Evolutionary conservation across 352 stramenopile genomes (phyloP).

Genomic region (Albugo candida): DNA sequence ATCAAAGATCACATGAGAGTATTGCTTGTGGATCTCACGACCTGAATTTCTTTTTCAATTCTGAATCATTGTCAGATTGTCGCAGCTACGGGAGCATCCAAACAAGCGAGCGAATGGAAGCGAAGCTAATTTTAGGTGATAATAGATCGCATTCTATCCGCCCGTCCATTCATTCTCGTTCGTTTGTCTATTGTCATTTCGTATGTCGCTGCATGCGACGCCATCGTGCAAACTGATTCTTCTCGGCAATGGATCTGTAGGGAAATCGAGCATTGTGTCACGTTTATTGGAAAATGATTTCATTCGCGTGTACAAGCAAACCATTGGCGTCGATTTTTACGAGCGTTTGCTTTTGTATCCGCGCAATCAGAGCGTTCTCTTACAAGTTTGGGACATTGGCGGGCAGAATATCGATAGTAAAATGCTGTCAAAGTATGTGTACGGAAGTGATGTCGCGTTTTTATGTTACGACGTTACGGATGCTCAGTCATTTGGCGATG

Average conservation of each 20-base stretch:
- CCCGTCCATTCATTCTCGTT: no score
- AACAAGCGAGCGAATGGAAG: no score
- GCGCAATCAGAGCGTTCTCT: constrained; percentile 40
- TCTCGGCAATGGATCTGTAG: constrained; percentile 70
- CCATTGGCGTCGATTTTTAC: constrained; percentile 72
- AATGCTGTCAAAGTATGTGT: constrained; percentile 77
- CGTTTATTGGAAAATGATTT: constrained; percentile 72
- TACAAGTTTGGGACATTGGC: constrained; percentile 81
- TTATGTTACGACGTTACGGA: constrained; percentile 80
- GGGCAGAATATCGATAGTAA: constrained; percentile 77
- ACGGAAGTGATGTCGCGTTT: constrained; percentile 50
- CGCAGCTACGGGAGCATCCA: no score
- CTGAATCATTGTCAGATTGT: no score
- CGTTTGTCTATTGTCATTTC: no score
- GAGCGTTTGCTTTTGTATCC: constrained; percentile 67
- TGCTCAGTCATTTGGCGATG: constrained; percentile 58
- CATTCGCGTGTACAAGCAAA: constrained; percentile 71
- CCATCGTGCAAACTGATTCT: constrained; percentile 68
- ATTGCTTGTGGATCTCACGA: no score
- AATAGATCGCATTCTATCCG: no score
- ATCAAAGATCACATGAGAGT: no score
- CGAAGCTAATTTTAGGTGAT: no score
- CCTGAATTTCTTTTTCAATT: no score
- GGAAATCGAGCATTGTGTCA: constrained; percentile 69
- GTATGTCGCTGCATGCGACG: no score